These are phyloP conservation scores for Achlya hypogyna DNA, from an alignment of 352 stramenopile species.

Conservation along the genomic window DNA sequence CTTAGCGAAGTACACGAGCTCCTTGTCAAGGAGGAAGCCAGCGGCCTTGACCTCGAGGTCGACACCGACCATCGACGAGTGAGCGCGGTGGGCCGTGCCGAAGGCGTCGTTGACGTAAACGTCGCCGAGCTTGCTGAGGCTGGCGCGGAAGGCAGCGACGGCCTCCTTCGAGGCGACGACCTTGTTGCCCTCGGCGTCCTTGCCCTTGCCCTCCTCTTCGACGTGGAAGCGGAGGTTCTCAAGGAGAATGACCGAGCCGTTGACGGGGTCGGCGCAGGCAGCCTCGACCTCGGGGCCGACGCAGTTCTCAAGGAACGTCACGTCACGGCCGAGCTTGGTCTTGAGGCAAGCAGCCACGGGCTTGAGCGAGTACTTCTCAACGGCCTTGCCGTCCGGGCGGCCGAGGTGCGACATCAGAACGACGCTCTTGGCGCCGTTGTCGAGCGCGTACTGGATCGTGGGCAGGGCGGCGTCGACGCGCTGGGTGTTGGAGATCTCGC, in stretches of 20 bases:
- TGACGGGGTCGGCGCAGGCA: slow-evolving; percentile 49
- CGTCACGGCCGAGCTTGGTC: slow-evolving; percentile 84
- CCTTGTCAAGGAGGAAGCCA: slow-evolving; percentile 98
- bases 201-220: slow-evolving; percentile 91
- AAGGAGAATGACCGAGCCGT: slow-evolving; percentile 90
- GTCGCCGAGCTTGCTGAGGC: slow-evolving; percentile 88
- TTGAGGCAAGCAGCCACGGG: slow-evolving; percentile 90
- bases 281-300: slow-evolving; percentile 87
- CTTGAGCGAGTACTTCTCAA: slow-evolving; percentile 93
- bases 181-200: slow-evolving; percentile 74
- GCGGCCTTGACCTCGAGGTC: slow-evolving; percentile 79
- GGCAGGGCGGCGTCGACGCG: slow-evolving; percentile 95
- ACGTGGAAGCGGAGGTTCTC: slow-evolving; percentile 99
- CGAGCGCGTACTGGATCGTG: slow-evolving; percentile 96
- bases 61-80: slow-evolving; percentile 98
- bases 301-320: slow-evolving; percentile 94
- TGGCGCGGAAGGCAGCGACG: slow-evolving; percentile 86
- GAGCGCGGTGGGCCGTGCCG: slow-evolving; percentile 97
- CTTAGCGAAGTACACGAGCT: slow-evolving; percentile 99
- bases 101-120: slow-evolving; percentile 99
- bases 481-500: slow-evolving; percentile 97
- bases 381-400: slow-evolving; percentile 90
- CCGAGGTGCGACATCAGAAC: slow-evolving; percentile 98
- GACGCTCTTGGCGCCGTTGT: slow-evolving; percentile 95
- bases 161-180: slow-evolving; percentile 89